A percentile compares a stretch with the other conserved stretches of the same genome.
phyloP scores from a whole-genome alignment of 495 filamentous ascomycete species.

The Rhizodiscina lignyota region DNA sequence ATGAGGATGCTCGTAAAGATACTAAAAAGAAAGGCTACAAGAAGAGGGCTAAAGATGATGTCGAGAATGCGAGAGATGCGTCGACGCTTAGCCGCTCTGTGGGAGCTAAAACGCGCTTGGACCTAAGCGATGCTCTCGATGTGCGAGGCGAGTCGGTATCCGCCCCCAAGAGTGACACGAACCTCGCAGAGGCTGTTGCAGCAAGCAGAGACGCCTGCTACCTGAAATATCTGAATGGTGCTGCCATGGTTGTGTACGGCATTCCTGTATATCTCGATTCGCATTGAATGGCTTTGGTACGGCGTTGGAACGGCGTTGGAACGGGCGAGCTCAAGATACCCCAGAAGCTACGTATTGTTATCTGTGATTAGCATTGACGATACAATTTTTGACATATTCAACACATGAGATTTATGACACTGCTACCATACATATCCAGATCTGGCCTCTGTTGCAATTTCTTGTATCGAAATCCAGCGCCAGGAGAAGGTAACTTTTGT shows the following conservation, averaged over 20 bases:
- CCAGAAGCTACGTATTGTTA: too few relatives aligned
- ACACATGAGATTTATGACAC: too few relatives aligned
- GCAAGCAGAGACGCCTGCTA: constrained; percentile 56
- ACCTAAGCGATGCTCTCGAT: constrained; percentile 10
- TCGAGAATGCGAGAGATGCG: constrained; percentile 5
- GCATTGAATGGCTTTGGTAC: too few relatives aligned
- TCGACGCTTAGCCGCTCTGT: not conserved
- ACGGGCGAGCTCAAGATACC: too few relatives aligned
- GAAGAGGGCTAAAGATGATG: constrained; percentile 16
- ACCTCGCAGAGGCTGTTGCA: constrained; percentile 63
- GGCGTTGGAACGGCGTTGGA: too few relatives aligned
- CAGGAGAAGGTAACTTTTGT: too few relatives aligned
- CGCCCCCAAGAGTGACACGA: constrained; percentile 5
- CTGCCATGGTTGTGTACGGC: constrained; percentile 85
- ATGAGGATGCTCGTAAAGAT: constrained; percentile 11
- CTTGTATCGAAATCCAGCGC: too few relatives aligned
- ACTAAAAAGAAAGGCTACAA: constrained; percentile 16
- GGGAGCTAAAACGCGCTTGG: constrained; percentile 2
- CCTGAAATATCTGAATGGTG: constrained; percentile 81
- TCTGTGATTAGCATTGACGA: too few relatives aligned
- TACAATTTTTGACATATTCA: too few relatives aligned
- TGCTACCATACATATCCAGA: too few relatives aligned
- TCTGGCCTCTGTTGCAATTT: too few relatives aligned
- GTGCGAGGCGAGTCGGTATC: too few relatives aligned
- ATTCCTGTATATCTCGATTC: constrained; percentile 88